Percentiles rank a stretch among this genome's conserved stretches.
Conservation (phyloP, 192 early-diverging fungal species). For the Coemansia sp. region DNA sequence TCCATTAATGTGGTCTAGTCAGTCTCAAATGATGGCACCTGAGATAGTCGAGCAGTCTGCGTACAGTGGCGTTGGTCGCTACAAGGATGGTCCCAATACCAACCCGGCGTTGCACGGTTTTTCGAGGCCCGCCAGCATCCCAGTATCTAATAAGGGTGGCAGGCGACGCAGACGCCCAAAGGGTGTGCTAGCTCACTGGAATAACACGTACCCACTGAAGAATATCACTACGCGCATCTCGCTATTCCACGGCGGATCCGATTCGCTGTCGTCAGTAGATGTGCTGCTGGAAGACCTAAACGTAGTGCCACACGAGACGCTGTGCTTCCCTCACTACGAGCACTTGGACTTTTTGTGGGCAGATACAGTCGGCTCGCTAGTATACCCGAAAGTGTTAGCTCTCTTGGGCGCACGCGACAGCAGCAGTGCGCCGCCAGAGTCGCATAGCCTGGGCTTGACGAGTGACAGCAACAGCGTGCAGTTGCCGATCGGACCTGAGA, state of each 20-base stretch:
- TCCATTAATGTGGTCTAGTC: constrained; percentile 39
- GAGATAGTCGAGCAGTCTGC: constrained; percentile 1
- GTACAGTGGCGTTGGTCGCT: neutral
- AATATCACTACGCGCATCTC: constrained; percentile 85
- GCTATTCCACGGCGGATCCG: constrained; percentile 87
- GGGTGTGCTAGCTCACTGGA: constrained; percentile 49
- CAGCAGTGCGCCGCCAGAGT: constrained; percentile 7
- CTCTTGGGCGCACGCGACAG: constrained; percentile 34
- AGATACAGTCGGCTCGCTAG: constrained; percentile 45
- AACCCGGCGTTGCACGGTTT: constrained; percentile 4
- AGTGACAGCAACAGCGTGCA: neutral
- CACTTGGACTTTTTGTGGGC: constrained; percentile 71
- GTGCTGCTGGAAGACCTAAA: constrained; percentile 60
- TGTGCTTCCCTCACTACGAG: constrained; percentile 75
- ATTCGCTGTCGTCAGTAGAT: constrained; percentile 79
- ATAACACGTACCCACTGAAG: constrained; percentile 58
- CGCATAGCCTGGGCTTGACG: neutral
- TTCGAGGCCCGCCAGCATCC: constrained; percentile 26
- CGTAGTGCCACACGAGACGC: constrained; percentile 50
- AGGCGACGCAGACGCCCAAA: constrained; percentile 72
- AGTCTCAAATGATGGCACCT: neutral
- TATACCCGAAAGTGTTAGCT: constrained; percentile 47
- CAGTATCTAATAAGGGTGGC: constrained; percentile 16
- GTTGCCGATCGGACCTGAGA: neutral
- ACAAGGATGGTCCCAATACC: neutral